Base-by-base conservation (phyloP, 2,329 filamentous ascomycete genomes). In the Botrytis byssoidea region DNA sequence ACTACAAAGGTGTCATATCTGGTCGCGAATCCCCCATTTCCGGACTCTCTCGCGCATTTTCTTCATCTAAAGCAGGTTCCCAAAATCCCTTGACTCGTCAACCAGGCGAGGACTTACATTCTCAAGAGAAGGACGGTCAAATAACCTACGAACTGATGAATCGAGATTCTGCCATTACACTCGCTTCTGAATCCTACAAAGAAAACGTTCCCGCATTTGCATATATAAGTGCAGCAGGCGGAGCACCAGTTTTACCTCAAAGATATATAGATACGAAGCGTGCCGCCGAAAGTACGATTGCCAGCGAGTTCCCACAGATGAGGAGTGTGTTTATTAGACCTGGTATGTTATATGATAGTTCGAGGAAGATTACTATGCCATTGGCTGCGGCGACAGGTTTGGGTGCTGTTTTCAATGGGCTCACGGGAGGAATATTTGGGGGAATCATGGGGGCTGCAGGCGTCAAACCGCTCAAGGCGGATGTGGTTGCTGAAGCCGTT, bases 61-160 rank as follows among this genome's bases (percentile, higher is more conserved):
- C 90, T 70, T 82, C 89, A 1, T 86, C 88, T 3, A 91, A 91
- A 48, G 85, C 84, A 80, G 88, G 89, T 73, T 89, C 89, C 71
- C 87, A 84, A 79, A 93, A 97, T 81, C 93, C 93, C 3, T 85
- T 97, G 29, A 87, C 91, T 75, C 86, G 88, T 71, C 84, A 85
- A 70, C 82, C 86, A 60, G 89, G 87, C 67, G 88, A 88, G 75
- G 86, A 88, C 75, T 86, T 95, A 77, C 86, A 87, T 77, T 88
- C 91, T 1, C 86, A 90, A 70, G 90, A 93, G 82, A 88, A 85
- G 64, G 90, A 90, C 78, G 90, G 91, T 40, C 92, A 96, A 83
- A 86, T 97, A 79, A 98, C 95, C 29, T 99, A 99, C 85, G 96
- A 98, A 85, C 87, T 94, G 75, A 98, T 99, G 94, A 99, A 99